Evolutionary conservation across 257 asterid genomes (phyloP).

Genomic region (Solanum infundibuliforme): DNA sequence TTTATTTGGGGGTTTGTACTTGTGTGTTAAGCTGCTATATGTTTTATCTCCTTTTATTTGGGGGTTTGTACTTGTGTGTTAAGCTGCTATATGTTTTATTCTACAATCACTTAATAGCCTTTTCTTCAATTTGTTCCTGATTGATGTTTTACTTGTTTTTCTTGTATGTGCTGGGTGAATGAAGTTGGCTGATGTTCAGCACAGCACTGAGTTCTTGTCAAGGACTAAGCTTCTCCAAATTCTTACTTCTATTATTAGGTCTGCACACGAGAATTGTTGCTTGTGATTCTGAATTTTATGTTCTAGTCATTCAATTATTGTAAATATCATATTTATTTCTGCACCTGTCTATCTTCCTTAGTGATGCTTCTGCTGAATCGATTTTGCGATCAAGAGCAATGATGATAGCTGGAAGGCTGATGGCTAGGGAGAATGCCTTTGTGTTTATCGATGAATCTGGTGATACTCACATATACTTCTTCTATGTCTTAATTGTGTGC

Average conservation of each 20-base stretch:
- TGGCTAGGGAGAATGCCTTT: conserved; percentile 72
- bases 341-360: conserved; percentile 9
- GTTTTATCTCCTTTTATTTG: not conserved
- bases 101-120: not conserved
- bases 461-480: conserved; percentile 16
- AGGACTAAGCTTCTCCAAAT: conserved; percentile 65
- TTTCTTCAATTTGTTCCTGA: not conserved
- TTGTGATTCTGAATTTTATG: not conserved
- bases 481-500: conserved; percentile 1
- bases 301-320: not conserved
- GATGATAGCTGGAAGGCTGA: conserved; percentile 87
- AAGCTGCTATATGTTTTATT: not conserved
- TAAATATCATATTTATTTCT: not conserved
- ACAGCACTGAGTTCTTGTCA: conserved; percentile 71
- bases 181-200: conserved; percentile 85
- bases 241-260: conserved; percentile 87
- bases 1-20: not conserved
- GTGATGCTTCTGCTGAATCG: conserved; percentile 65
- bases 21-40: not conserved
- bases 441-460: conserved; percentile 57
- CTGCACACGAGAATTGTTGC: not conserved
- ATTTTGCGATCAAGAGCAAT: conserved; percentile 82
- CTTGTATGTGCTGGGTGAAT: conserved; percentile 11
- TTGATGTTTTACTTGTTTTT: not conserved
- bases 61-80: not conserved